Percentiles rank a stretch among this genome's conserved stretches.
Conservation (phyloP, 495 filamentous ascomycete species). For the Neurospora sp. region DNA sequence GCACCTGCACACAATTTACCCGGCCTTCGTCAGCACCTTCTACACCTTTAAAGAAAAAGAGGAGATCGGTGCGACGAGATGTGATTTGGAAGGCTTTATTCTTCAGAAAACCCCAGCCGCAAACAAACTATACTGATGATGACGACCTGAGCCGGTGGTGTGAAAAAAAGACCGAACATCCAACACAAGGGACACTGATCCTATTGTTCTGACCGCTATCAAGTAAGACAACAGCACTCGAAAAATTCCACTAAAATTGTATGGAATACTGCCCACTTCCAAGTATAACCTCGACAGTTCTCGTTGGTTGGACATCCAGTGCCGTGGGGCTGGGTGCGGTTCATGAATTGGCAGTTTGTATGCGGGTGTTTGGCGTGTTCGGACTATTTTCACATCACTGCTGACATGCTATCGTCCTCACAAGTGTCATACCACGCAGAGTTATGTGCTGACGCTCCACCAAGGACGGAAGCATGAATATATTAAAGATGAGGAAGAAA, state of each 20-base stretch:
- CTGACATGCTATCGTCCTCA: background rate
- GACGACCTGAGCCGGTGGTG: background rate
- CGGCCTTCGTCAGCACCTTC: background rate
- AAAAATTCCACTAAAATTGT: background rate
- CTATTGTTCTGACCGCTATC: background rate
- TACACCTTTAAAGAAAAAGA: background rate
- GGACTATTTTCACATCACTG: background rate
- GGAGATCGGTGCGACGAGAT: background rate
- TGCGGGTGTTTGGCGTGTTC: background rate
- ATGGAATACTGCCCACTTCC: background rate
- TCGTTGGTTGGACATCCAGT: background rate
- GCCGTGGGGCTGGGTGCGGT: background rate
- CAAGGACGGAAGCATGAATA: too few species aligned
- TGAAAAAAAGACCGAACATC: background rate
- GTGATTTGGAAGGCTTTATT: background rate
- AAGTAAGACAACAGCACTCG: background rate
- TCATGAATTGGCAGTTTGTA: background rate
- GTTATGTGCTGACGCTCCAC: too few species aligned
- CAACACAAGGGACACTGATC: too few species aligned
- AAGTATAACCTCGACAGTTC: background rate
- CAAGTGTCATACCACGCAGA: too few species aligned
- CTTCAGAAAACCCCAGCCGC: background rate
- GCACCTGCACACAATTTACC: background rate
- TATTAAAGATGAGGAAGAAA: too few species aligned
- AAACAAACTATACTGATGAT: background rate